A percentile compares a stretch with the other conserved stretches of the same genome.
Conservation (phyloP, 208 protist species). For the Crithidia thermophila region DNA sequence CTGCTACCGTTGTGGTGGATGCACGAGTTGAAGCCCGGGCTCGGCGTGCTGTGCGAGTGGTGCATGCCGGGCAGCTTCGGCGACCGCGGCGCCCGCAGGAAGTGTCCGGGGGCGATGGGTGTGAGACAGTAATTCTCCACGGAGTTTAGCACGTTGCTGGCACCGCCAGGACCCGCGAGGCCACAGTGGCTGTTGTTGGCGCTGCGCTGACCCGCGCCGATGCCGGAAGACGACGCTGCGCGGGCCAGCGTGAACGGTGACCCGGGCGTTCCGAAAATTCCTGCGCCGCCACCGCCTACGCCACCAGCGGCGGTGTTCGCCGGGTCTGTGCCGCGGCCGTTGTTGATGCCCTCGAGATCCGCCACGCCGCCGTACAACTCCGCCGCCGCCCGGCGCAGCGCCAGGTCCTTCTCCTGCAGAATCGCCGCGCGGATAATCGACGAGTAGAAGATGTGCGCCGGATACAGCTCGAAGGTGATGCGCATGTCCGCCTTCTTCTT, state of each 20-base stretch:
- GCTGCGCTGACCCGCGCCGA: not conserved
- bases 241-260: constrained; percentile 19
- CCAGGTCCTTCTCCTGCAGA: constrained; percentile 59
- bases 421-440: constrained; percentile 32
- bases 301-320: not conserved
- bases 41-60: constrained; percentile 9
- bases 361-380: constrained; percentile 36
- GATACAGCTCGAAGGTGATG: constrained; percentile 57
- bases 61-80: constrained; percentile 12
- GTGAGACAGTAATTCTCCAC: constrained; percentile 30
- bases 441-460: constrained; percentile 49
- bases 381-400: constrained; percentile 31
- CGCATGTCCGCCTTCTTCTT: constrained; percentile 20
- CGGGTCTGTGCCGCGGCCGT: not conserved
- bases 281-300: not conserved
- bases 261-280: not conserved
- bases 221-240: constrained; percentile 15
- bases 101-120: constrained; percentile 22
- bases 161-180: not conserved
- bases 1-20: not conserved
- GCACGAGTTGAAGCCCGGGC: not conserved
- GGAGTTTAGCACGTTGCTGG: not conserved
- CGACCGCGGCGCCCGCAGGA: constrained; percentile 11
- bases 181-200: constrained; percentile 2
- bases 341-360: constrained; percentile 7